Base-by-base conservation (phyloP, 352 stramenopile genomes). In the Phytopythium oedochilum region DNA sequence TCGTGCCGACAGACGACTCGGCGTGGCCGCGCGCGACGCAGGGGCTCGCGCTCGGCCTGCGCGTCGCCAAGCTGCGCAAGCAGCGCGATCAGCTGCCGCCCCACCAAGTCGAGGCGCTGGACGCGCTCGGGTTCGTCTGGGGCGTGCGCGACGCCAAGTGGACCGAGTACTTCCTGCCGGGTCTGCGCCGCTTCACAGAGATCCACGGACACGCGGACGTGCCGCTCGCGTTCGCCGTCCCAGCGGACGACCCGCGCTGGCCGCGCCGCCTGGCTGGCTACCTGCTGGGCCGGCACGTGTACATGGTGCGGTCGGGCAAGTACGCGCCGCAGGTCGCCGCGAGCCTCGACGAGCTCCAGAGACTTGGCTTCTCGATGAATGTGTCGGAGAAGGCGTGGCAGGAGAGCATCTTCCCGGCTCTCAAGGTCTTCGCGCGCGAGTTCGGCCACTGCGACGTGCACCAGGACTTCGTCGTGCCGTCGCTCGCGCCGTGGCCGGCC, bases 61-160 rank as follows among this genome's bases (percentile, higher is more conserved):
- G 88, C 18, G 92, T 98, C 9, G 86, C 92, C 53, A 88, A 96
- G 61, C 40, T 98, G 66, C 81, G 91, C 75, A 68, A 96, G 68
- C 65, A 76, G 34, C 39, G 59, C 31, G 60, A 73, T 6, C 57
- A 72, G 23, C 42, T 93, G 8, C 73, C 89, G 34, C 67, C 73
- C 31, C 66, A 77, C 9, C 68, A 95, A 10, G 77, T 82, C 42
- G 66, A 86, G 0, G 70, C 85, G 32, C 72, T 98, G n/a, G 83
- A 98, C 55, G 66, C 67, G 9, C 62, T 98, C 8, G 92, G 89
- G 5, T 98, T 98, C 68, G 74, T 97, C 22, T 98, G 94, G 92
- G 83, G 81, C 45, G 81, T 89, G 50, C 46, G 81, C 65, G 73
- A 89, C 55, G 69, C 80, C 69, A 85, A 92, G 67, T 73, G 75